These are phyloP conservation scores for Neophaeococcomyces mojaviensis DNA, from an alignment of 2,329 filamentous ascomycete species.

Conservation along the genomic window DNA sequence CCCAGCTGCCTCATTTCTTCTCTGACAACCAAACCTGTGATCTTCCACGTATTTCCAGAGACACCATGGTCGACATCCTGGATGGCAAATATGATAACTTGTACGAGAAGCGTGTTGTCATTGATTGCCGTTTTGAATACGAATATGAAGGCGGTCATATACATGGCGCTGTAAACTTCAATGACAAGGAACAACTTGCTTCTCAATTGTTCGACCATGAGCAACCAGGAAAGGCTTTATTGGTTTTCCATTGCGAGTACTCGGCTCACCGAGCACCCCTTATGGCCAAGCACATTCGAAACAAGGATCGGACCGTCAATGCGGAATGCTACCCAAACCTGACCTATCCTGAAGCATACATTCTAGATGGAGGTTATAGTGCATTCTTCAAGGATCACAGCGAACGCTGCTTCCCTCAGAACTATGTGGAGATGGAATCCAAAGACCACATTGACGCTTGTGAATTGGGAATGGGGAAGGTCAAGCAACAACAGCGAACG, in stretches of 20 bases:
- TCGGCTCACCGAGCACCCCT: conserved; percentile 92
- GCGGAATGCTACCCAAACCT: conserved; percentile 77
- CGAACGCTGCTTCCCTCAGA: conserved; percentile 79
- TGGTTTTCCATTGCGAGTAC: conserved; percentile 98
- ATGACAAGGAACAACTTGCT: conserved; percentile 84
- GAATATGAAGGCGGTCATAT: conserved; percentile 97
- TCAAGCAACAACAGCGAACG: conserved; percentile 65
- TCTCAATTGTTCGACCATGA: conserved; percentile 64
- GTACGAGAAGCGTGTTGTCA: conserved; percentile 75
- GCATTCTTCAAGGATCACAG: conserved; percentile 78
- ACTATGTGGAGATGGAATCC: conserved; percentile 94
- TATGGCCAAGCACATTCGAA: conserved; percentile 89
- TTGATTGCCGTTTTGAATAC: conserved; percentile 98
- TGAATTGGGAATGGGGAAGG: conserved; percentile 86
- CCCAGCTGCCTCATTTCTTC: conserved; percentile 75
- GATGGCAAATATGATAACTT: conserved; percentile 71
- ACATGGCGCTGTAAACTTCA: conserved; percentile 86
- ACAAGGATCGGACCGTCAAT: conserved; percentile 79
- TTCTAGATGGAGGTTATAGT: conserved; percentile 92
- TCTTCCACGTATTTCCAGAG: conserved; percentile 76
- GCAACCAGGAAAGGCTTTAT: conserved; percentile 63
- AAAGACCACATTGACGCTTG: conserved; percentile 88
- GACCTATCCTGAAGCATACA: conserved; percentile 95
- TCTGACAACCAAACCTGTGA: conserved; percentile 73
- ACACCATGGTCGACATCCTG: conserved; percentile 77